Conservation (phyloP, 129 eudicot species). For the Calendula officinalis region DNA sequence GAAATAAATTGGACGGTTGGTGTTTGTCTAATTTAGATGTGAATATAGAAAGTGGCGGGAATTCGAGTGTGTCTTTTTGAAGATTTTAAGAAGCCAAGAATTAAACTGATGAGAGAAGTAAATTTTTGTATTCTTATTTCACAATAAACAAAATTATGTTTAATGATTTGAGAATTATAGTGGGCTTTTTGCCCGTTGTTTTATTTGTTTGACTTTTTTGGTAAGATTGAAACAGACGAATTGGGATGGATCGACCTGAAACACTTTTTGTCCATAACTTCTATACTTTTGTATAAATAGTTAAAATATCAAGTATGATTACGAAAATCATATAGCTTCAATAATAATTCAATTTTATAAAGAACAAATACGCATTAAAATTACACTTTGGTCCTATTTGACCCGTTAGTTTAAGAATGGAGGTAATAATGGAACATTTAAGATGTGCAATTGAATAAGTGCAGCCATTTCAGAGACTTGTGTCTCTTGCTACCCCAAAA, state of each 20-base stretch:
- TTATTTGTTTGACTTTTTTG: too few relatives aligned
- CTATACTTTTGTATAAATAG: too few relatives aligned
- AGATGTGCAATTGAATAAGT: constrained; percentile 54
- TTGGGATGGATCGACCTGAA: too few relatives aligned
- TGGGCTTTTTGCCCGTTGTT: too few relatives aligned
- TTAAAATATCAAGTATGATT: too few relatives aligned
- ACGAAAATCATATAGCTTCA: too few relatives aligned
- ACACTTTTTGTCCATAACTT: too few relatives aligned
- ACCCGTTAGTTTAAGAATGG: constrained; percentile 11
- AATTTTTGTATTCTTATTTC: neutral
- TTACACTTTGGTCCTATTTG: too few relatives aligned
- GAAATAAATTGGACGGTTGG: constrained; percentile 42
- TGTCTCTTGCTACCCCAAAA: constrained; percentile 36
- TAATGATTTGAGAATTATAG: neutral
- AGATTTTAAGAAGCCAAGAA: constrained; percentile 82
- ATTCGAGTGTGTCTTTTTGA: constrained; percentile 53
- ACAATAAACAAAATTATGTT: neutral
- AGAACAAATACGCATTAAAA: too few relatives aligned
- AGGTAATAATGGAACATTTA: constrained; percentile 81
- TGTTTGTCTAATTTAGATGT: constrained; percentile 35
- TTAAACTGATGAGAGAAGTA: constrained; percentile 97
- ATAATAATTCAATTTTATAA: too few relatives aligned
- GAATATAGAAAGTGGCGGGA: neutral
- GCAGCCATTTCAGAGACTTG: constrained; percentile 74
- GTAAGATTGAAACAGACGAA: too few relatives aligned